Percentiles rank a stretch among this genome's conserved stretches.
Evolutionary conservation across 1,284 basidiomycete genomes (phyloP).

Genomic region (Ustilago lituana): DNA sequence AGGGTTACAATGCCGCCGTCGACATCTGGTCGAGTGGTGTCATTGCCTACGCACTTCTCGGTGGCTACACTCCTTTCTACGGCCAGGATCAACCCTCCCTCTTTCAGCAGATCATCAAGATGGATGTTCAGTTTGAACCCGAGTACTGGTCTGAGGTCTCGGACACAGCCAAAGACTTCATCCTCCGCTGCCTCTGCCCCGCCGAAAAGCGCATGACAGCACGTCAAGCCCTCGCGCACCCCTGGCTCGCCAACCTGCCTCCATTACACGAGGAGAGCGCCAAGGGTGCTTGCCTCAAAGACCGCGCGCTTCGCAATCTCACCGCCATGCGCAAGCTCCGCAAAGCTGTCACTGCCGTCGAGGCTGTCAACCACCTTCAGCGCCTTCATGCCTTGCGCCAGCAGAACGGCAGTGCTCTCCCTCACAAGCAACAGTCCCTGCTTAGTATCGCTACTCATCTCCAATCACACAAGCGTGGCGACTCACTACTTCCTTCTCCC

Average conservation of each 20-base stretch:
- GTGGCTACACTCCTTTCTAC: constrained; percentile 67
- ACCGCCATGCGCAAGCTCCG: constrained; percentile 55
- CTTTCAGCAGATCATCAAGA: constrained; percentile 63
- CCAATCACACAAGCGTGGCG: constrained; percentile 29
- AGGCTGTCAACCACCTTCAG: constrained; percentile 58
- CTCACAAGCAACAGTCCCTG: constrained; percentile 50
- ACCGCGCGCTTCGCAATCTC: constrained; percentile 50
- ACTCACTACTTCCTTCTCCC: constrained; percentile 28
- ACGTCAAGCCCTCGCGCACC: constrained; percentile 59
- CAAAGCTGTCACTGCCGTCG: constrained; percentile 61
- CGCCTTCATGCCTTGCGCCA: constrained; percentile 56
- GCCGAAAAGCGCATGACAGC: constrained; percentile 61
- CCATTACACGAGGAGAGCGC: constrained; percentile 50
- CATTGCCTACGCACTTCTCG: constrained; percentile 65
- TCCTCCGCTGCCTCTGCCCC: constrained; percentile 60
- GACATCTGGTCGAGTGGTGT: constrained; percentile 66
- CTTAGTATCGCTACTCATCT: constrained; percentile 48
- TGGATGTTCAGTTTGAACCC: constrained; percentile 61
- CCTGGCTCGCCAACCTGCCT: constrained; percentile 60
- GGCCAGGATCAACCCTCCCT: constrained; percentile 59
- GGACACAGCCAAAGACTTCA: constrained; percentile 63
- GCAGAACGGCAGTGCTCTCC: constrained; percentile 46
- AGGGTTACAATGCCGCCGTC: constrained; percentile 61
- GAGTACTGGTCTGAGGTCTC: constrained; percentile 64
- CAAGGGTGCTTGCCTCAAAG: constrained; percentile 59